Conservation (phyloP, 495 filamentous ascomycete species). For the Xylaria cubensis region DNA sequence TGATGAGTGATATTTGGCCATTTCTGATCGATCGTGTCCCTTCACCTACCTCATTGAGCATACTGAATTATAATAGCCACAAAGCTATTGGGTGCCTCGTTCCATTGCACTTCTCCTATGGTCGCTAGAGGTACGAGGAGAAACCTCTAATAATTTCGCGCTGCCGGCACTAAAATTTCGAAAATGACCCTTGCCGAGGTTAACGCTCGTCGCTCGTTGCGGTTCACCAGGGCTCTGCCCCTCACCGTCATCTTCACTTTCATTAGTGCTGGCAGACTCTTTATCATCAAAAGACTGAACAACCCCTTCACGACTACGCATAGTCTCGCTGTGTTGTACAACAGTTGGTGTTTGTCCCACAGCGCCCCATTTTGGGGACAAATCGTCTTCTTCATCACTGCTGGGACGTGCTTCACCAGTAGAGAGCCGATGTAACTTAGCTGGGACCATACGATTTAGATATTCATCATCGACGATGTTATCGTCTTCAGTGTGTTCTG, state of each 20-base stretch:
- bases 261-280: slow-evolving; percentile 33
- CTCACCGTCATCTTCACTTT: slow-evolving; percentile 46
- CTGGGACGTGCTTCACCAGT: slow-evolving; percentile 54
- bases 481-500: slow-evolving; percentile 61
- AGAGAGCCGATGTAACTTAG: slow-evolving; percentile 52
- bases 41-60: slow-evolving; percentile 10
- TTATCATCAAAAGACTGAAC: slow-evolving; percentile 57
- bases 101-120: slow-evolving; percentile 37
- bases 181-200: slow-evolving; percentile 66
- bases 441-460: slow-evolving; percentile 60
- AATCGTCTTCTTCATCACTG: slow-evolving; percentile 47
- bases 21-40: slow-evolving; percentile 31
- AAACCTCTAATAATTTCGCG: slow-evolving; percentile 71
- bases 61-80: slow-evolving; percentile 25
- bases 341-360: slow-evolving; percentile 50
- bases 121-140: slow-evolving; percentile 56
- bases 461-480: slow-evolving; percentile 70
- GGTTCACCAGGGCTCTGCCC: slow-evolving; percentile 53
- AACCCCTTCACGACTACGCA: slow-evolving; percentile 66
- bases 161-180: slow-evolving; percentile 78
- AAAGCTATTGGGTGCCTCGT: slow-evolving; percentile 30
- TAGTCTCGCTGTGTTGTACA: slow-evolving; percentile 43
- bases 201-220: slow-evolving; percentile 68
- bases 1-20: slow-evolving; percentile 29
- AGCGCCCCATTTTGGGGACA: slow-evolving; percentile 49